phyloP scores from a whole-genome alignment of 768 basidiomycete genomes.

The Chalciporus piperatus region DNA sequence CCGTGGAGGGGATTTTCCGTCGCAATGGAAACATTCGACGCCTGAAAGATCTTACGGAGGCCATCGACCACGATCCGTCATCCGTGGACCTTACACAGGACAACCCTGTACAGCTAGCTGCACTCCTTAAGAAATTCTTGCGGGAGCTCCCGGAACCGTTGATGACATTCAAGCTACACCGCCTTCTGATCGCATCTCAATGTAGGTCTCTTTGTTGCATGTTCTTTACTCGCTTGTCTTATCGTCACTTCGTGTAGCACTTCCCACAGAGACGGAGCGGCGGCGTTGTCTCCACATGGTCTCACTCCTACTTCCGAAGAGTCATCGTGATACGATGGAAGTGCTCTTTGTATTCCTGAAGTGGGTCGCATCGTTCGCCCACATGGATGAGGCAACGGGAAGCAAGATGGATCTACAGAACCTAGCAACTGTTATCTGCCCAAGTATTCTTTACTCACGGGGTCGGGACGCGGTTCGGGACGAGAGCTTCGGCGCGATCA shows the following conservation, averaged over 20 bases:
- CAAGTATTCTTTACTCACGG: conserved; percentile 93
- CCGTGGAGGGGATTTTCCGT: conserved; percentile 96
- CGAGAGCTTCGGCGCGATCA: conserved; percentile 88
- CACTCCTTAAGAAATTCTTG: conserved; percentile 94
- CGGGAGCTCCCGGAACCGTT: conserved; percentile 95
- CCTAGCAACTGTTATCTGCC: conserved; percentile 94
- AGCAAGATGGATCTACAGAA: conserved; percentile 98
- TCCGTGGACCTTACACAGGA: conserved; percentile 92
- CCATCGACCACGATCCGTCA: conserved; percentile 90
- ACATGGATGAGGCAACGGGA: conserved; percentile 95
- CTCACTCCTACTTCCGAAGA: conserved; percentile 83
- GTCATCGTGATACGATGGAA: conserved; percentile 96
- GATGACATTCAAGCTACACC: conserved; percentile 91
- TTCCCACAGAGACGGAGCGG: conserved; percentile 74
- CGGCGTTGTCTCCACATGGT: conserved; percentile 82
- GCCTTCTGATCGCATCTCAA: conserved; percentile 83
- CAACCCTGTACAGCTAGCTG: conserved; percentile 96
- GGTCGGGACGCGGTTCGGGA: conserved; percentile 84
- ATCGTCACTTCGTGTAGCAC: conserved; percentile 41
- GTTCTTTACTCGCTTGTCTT: conserved; percentile 7
- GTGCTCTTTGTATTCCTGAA: conserved; percentile 97
- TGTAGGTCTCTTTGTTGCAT: conserved; percentile 47
- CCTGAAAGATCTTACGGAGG: conserved; percentile 85
- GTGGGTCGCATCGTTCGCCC: conserved; percentile 99
- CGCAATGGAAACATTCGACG: conserved; percentile 97